Percentiles rank a stretch among this genome's conserved stretches.
Evolutionary conservation across 2,329 filamentous ascomycete genomes (phyloP).

Genomic region (Fusarium poae): DNA sequence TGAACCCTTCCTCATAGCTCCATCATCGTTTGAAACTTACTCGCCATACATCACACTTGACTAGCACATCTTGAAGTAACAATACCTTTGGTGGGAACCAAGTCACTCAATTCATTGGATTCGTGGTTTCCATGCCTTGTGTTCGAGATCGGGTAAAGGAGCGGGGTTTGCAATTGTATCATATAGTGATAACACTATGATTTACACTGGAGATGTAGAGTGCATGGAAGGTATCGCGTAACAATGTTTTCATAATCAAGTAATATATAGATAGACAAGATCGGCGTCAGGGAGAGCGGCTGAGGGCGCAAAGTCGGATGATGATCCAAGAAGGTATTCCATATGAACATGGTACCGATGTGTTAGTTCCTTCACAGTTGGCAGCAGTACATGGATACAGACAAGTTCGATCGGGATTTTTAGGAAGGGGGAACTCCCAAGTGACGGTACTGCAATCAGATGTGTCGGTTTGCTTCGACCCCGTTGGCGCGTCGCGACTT

Average conservation of each 20-base stretch:
- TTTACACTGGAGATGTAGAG: background rate
- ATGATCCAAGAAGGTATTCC: background rate
- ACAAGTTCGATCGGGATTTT: background rate
- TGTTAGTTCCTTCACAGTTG: background rate
- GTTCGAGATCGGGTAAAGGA: background rate
- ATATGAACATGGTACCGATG: background rate
- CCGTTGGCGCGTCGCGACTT: background rate
- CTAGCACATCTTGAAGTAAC: background rate
- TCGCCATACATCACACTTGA: constrained; percentile 12
- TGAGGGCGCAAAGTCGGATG: background rate
- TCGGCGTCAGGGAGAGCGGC: background rate
- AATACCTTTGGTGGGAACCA: background rate
- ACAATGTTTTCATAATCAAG: too few species aligned
- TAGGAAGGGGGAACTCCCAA: too few species aligned
- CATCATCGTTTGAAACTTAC: constrained; percentile 44
- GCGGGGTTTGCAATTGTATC: too few species aligned
- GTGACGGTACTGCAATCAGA: background rate
- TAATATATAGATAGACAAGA: background rate
- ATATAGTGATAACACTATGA: too few species aligned
- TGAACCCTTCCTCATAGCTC: background rate
- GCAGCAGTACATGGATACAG: background rate
- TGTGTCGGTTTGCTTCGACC: background rate
- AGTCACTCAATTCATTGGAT: background rate
- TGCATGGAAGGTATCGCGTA: too few species aligned
- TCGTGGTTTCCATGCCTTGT: background rate